A percentile compares a stretch with the other conserved stretches of the same genome.
Conservation (phyloP, 2,329 filamentous ascomycete species). For the Hypoxylon sp. region DNA sequence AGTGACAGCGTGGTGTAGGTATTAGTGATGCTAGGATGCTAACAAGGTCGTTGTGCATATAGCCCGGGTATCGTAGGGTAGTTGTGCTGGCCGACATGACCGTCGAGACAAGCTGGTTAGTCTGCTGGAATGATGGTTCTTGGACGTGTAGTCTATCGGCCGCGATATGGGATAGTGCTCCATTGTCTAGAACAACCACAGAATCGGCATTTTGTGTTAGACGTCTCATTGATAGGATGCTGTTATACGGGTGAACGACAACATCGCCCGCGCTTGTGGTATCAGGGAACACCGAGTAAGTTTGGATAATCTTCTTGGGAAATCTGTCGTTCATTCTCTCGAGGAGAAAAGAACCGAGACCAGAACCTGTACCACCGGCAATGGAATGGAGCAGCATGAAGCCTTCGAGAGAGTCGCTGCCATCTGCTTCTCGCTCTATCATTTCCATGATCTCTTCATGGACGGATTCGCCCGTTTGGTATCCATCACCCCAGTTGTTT, state of each 20-base stretch:
- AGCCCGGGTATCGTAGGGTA: slow-evolving; percentile 95
- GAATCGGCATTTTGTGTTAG: slow-evolving; percentile 97
- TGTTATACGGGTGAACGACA: slow-evolving; percentile 98
- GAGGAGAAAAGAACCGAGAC: slow-evolving; percentile 93
- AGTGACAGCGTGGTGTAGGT: slow-evolving; percentile 95
- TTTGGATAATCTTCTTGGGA: slow-evolving; percentile 99
- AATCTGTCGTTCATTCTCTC: slow-evolving; percentile 97
- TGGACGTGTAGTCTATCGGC: slow-evolving; percentile 95
- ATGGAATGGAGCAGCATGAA: slow-evolving; percentile 99
- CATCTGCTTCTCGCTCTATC: slow-evolving; percentile 98
- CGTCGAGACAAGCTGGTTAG: slow-evolving; percentile 95
- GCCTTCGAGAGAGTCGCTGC: slow-evolving; percentile 96
- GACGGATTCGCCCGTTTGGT: slow-evolving; percentile 90
- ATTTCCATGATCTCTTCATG: slow-evolving; percentile 99
- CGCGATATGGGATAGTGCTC: slow-evolving; percentile 91
- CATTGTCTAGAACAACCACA: slow-evolving; percentile 97
- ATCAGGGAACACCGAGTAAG: slow-evolving; percentile 98
- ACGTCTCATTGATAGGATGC: slow-evolving; percentile 89
- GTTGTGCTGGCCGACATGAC: slow-evolving; percentile 99
- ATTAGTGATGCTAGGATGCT: slow-evolving; percentile 97
- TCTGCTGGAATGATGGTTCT: slow-evolving; percentile 96
- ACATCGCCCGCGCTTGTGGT: slow-evolving; percentile 89
- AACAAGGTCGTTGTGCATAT: slow-evolving; percentile 99
- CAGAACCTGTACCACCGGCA: slow-evolving; percentile 94
- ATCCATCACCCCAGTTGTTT: slow-evolving; percentile 98